Evolutionary conservation across 371 early-diverging fungal species (phyloP), one percentile per base, ranked within the genome.

Genomic region (Smittium mucronatum): DNA sequence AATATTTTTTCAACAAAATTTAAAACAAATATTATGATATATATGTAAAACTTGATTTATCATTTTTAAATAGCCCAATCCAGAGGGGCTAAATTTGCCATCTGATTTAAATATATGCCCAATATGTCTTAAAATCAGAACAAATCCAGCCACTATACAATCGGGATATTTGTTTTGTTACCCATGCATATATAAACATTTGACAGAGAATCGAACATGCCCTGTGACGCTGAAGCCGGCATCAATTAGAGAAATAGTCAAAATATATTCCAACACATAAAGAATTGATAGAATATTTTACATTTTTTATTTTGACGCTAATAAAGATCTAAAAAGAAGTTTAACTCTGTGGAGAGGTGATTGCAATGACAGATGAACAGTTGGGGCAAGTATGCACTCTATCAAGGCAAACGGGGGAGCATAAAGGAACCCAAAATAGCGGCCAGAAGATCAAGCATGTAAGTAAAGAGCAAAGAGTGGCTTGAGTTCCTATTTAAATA

Each of bases 121-220:
- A 0, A 70, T 95, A 33, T 95, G 96, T 76, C 58, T 75, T 16
- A 74, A 78, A 29, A 70, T 70, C 29, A 83, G 91, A 72, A 91
- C 87, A 35, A 95, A 95, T 75, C 90, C 95, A 2, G 87, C 95
- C 17, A 88, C 89, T 25, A 75, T 89, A 26, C 83, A 89, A 1
- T 86, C 92, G 2, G 93, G 93, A 16, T 91, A 90, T 68, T 89
- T 88, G 34, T 91, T 87, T 70, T 92, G 93, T 74, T 92, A 92
- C 71, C 87, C 89, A 0, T 92, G 93, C 75, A 84, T 87, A 2
- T 84, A 84, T 73, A 81, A 81, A 59, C 85, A 85, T 66, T 82
- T 92, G 1, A 82, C 86, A 31, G 88, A 87, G 16, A 76, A 81
- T 67, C 80, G 80, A 2, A 70, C 82, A 30, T 92, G 93, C 63